These are phyloP conservation scores for Thermothielavioides terrestris DNA, from an alignment of 495 filamentous ascomycete genomes.

Conservation along the genomic window DNA sequence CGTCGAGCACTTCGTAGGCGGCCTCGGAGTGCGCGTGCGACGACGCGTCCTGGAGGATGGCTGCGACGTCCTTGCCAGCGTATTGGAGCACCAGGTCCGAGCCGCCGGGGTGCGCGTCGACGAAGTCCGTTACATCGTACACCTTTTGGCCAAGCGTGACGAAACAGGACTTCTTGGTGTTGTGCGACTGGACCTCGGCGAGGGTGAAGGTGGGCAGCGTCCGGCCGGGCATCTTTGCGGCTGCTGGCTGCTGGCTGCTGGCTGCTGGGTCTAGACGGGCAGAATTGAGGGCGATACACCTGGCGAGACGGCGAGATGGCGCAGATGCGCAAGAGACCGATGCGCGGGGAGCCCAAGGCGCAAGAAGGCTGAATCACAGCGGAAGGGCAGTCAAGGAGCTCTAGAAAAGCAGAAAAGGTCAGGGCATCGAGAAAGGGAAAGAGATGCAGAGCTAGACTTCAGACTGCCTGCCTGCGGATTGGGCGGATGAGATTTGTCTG, in stretches of 20 bases:
- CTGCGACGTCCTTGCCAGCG: constrained; percentile 75
- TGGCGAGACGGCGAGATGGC: neutral
- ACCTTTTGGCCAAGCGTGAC: constrained; percentile 84
- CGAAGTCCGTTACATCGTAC: constrained; percentile 87
- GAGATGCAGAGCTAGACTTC: neutral
- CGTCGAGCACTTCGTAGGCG: constrained; percentile 86
- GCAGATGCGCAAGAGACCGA: neutral
- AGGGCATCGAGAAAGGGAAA: neutral
- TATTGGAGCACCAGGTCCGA: constrained; percentile 81
- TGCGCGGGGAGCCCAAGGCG: neutral
- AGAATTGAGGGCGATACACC: too few relatives aligned
- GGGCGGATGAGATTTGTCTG: constrained; percentile 5
- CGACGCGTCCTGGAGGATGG: constrained; percentile 72
- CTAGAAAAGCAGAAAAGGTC: neutral
- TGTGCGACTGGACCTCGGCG: constrained; percentile 73
- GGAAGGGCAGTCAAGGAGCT: too few relatives aligned
- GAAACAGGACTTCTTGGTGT: constrained; percentile 78
- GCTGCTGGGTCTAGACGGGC: too few relatives aligned
- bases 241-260: neutral
- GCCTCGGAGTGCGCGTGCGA: constrained; percentile 83
- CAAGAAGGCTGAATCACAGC: neutral
- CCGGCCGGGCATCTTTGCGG: constrained; percentile 27
- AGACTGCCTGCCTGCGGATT: constrained; percentile 8
- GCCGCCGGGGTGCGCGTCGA: constrained; percentile 85
- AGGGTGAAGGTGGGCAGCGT: constrained; percentile 70